Conservation (phyloP, 345 rosid species). For the Eucalyptus sideroxylon region DNA sequence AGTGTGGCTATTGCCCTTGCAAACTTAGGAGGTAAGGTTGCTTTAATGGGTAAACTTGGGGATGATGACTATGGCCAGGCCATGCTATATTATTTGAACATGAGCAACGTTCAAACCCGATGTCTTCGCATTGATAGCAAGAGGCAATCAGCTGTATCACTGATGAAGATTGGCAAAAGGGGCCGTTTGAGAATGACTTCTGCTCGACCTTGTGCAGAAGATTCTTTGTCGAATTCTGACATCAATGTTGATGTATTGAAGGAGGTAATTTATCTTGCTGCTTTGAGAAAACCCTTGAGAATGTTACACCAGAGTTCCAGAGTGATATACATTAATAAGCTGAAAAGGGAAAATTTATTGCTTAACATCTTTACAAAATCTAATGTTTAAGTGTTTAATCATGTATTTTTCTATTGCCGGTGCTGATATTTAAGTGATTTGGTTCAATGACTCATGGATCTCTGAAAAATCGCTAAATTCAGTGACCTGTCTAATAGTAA, state of each 20-base stretch:
- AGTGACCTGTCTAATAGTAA: background rate
- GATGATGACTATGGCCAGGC: constrained; percentile 75
- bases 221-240: constrained; percentile 67
- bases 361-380: background rate
- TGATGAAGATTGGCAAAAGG: constrained; percentile 74
- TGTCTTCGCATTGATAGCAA: constrained; percentile 51
- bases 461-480: background rate
- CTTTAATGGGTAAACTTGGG: constrained; percentile 91
- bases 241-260: constrained; percentile 76
- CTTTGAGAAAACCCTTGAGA: background rate
- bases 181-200: constrained; percentile 59
- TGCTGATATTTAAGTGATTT: background rate
- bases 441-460: background rate
- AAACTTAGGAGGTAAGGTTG: constrained; percentile 75
- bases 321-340: background rate
- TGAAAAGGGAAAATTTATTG: background rate
- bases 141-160: constrained; percentile 48
- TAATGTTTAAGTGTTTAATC: background rate
- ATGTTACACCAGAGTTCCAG: background rate
- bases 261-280: constrained; percentile 44
- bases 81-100: constrained; percentile 64
- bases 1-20: constrained; percentile 83
- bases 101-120: constrained; percentile 66
- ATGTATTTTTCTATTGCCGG: background rate
- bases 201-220: constrained; percentile 74